A percentile compares a stretch with the other conserved stretches of the same genome.
These are phyloP conservation scores for Tolypocladium album DNA, from an alignment of 2,329 filamentous ascomycete species.

Conservation along the genomic window DNA sequence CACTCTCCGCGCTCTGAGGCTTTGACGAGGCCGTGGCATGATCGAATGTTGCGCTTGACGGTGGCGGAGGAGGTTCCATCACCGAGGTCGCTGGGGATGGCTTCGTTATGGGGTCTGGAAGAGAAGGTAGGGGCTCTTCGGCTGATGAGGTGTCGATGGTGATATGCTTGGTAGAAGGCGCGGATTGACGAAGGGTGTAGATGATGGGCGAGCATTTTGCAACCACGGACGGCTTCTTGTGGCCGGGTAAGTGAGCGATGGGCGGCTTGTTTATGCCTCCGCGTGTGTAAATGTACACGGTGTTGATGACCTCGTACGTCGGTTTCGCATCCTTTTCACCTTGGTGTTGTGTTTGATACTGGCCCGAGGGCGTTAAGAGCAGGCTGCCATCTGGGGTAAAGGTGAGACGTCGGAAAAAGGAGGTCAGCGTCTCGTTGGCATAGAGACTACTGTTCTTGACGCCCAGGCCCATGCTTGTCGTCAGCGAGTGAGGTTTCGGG, in stretches of 20 bases:
- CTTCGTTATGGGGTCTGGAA: slow-evolving; percentile 72
- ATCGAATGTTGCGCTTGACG: slow-evolving; percentile 40
- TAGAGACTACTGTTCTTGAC: slow-evolving; percentile 85
- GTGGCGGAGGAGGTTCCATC: slow-evolving; percentile 75
- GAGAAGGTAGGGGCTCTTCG: slow-evolving; percentile 70
- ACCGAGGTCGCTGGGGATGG: slow-evolving; percentile 46
- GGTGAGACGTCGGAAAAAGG: slow-evolving; percentile 87
- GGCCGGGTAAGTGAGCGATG: slow-evolving; percentile 86
- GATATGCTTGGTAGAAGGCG: slow-evolving; percentile 70
- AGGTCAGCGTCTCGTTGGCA: slow-evolving; percentile 91
- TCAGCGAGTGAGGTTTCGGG: slow-evolving; percentile 58
- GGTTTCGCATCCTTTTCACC: slow-evolving; percentile 56
- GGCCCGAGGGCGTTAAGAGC: slow-evolving; percentile 86
- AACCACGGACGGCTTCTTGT: slow-evolving; percentile 96
- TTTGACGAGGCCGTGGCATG: slow-evolving; percentile 40
- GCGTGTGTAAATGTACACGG: slow-evolving; percentile 94
- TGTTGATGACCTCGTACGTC: slow-evolving; percentile 83
- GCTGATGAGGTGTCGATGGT: slow-evolving; percentile 87
- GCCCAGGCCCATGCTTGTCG: slow-evolving; percentile 44
- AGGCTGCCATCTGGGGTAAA: slow-evolving; percentile 94
- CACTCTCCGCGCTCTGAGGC: slow-evolving; percentile 30
- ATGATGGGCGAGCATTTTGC: slow-evolving; percentile 87
- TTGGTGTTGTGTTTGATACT: slow-evolving; percentile 76
- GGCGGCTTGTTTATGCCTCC: slow-evolving; percentile 95
- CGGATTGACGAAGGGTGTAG: slow-evolving; percentile 65